phyloP scores from a whole-genome alignment of 2,329 filamentous ascomycete species.

The Lecanicillium sp. region DNA sequence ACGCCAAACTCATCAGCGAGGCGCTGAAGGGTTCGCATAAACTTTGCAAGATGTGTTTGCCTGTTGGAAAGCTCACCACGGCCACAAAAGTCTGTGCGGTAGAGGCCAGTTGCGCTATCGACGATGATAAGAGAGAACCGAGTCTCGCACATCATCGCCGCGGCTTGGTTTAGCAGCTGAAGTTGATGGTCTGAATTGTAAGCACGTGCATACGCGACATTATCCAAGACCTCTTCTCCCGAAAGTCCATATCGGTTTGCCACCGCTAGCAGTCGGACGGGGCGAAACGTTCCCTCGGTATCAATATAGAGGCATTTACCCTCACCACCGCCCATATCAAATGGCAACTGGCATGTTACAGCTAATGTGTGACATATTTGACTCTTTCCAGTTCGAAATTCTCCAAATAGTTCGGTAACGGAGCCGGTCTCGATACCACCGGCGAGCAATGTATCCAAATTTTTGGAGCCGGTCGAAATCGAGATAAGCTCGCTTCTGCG shows the following conservation, averaged over 20 bases:
- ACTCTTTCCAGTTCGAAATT: slow-evolving; percentile 96
- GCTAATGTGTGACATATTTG: slow-evolving; percentile 98
- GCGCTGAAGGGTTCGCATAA: slow-evolving; percentile 75
- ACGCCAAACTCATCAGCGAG: slow-evolving; percentile 84
- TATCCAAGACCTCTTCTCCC: slow-evolving; percentile 95
- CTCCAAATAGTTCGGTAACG: slow-evolving; percentile 95
- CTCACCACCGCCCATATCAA: slow-evolving; percentile 98
- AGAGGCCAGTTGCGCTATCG: slow-evolving; percentile 90
- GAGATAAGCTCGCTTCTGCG: slow-evolving; percentile 94
- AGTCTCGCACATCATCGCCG: slow-evolving; percentile 99
- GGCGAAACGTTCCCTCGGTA: slow-evolving; percentile 93
- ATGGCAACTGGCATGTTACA: slow-evolving; percentile 93
- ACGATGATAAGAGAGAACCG: slow-evolving; percentile 93
- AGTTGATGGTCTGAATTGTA: slow-evolving; percentile 99
- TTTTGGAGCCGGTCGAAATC: slow-evolving; percentile 96
- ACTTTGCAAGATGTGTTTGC: slow-evolving; percentile 82
- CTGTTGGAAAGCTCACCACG: slow-evolving; percentile 91
- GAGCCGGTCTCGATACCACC: slow-evolving; percentile 95
- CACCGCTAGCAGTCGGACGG: slow-evolving; percentile 81
- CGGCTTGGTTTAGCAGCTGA: slow-evolving; percentile 86
- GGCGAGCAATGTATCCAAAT: slow-evolving; percentile 87
- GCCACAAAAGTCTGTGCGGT: slow-evolving; percentile 94
- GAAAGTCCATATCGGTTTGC: slow-evolving; percentile 91
- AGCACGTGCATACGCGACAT: slow-evolving; percentile 93
- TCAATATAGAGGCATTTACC: slow-evolving; percentile 98